These are phyloP conservation scores for Colletotrichum tropicicola DNA, from an alignment of 2,329 filamentous ascomycete species.

Conservation along the genomic window DNA sequence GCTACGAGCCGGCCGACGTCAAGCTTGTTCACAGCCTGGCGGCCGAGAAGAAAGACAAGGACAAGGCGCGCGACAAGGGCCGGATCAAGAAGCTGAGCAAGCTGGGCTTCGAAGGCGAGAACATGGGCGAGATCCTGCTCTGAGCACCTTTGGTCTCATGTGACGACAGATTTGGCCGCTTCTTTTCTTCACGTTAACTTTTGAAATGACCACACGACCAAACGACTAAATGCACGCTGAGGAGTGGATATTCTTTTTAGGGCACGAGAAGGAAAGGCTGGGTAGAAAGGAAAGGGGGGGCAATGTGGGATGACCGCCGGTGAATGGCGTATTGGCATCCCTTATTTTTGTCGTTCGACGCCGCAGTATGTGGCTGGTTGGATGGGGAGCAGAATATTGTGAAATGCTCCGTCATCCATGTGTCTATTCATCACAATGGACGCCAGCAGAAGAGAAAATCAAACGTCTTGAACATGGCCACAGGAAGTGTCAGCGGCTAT, in stretches of 20 bases:
- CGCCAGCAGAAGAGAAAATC: slow-evolving; percentile 24
- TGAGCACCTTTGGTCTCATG: slow-evolving; percentile 45
- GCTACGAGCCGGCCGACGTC: slow-evolving; percentile 72
- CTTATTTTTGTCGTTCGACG: slow-evolving; percentile 8
- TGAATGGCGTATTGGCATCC: neutral
- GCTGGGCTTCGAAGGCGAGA: slow-evolving; percentile 90
- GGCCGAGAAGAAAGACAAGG: slow-evolving; percentile 73
- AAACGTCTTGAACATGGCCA: slow-evolving; percentile 2
- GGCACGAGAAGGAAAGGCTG: neutral
- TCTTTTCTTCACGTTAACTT: slow-evolving; percentile 1
- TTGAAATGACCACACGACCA: slow-evolving; percentile 24
- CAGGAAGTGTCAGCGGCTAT: neutral
- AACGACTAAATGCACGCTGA: slow-evolving; percentile 21
- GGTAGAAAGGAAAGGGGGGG: slow-evolving; percentile 24
- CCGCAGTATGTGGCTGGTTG: slow-evolving; percentile 32
- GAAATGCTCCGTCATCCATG: slow-evolving; percentile 57
- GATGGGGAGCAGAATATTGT: slow-evolving; percentile 67
- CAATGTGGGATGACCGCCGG: neutral
- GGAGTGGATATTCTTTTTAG: slow-evolving; percentile 17
- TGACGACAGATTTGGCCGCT: neutral
- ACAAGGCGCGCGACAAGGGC: slow-evolving; percentile 78
- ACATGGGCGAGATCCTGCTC: slow-evolving; percentile 77
- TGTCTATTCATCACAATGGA: slow-evolving; percentile 15
- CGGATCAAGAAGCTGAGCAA: slow-evolving; percentile 76
- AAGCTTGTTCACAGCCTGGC: slow-evolving; percentile 77